Base-by-base conservation (phyloP, 176 grass and related monocot genomes). In the Musa beccarii region DNA sequence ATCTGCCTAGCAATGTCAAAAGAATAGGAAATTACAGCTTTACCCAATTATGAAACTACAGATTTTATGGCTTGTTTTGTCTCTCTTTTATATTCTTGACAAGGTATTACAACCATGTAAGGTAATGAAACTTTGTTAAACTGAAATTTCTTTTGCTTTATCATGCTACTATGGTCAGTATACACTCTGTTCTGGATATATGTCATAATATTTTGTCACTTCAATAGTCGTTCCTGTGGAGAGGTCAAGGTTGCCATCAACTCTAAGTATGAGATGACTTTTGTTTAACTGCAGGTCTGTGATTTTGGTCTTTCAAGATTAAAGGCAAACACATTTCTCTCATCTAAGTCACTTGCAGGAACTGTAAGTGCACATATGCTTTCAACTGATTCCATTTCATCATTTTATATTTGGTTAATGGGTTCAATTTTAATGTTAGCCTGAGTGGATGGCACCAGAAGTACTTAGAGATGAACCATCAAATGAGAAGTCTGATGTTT, bases 371-470 rank as follows among this genome's bases (percentile, higher is more conserved):
- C 34, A 43, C 4, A 43, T 43, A 43, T 14, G 71, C 61, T 78
- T 80, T 10, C 29, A 34, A 50, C 17, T 63, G 29, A 52, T 15
- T 1, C 20, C 12, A 3, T 43, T 21, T 69, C 22, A 52, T n/a
- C 25, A 24, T 52, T 52, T 52, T 63, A 65, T 50, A 28, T 8
- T 19, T 11, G 59, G 17, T 52, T 51, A 9, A 53, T 19, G n/a
- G 64, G 54, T 72, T 29, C 19, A 76, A 12, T 75, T 81, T 9
- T 76, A 52, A 10, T 77, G 34, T 76, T 81, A 98, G 95, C 95
- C 95, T 74, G 95, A 98, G 78, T 98, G 95, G 95, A 98, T 98
- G 95, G 95, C 95, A 53, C 94, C 94, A 28, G 94, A 98, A 91
- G 94, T 98, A 49, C 88, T 98, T 53, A 80, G 90, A 23, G 95